These are phyloP conservation scores for Lignosus rhinocerotis DNA, from an alignment of 1,284 basidiomycete genomes.

Conservation along the genomic window DNA sequence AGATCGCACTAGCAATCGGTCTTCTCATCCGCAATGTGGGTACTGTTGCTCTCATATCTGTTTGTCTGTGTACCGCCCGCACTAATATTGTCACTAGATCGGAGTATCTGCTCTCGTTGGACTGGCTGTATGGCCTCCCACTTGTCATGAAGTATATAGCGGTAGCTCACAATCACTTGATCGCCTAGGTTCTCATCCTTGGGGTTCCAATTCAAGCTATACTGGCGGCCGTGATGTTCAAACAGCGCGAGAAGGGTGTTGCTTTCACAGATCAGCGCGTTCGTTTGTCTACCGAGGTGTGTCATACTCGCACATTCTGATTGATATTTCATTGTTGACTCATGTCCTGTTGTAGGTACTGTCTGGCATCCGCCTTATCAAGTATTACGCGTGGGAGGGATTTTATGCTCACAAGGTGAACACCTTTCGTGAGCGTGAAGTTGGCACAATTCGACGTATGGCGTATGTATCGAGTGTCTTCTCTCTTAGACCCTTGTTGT, in stretches of 20 bases:
- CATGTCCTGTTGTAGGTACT: conserved; percentile 42
- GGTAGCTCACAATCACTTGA: neutral
- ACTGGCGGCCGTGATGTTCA: conserved; percentile 66
- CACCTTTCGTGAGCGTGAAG: conserved; percentile 52
- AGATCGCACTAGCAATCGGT: conserved; percentile 60
- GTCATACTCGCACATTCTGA: neutral
- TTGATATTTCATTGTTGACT: neutral
- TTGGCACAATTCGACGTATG: conserved; percentile 48
- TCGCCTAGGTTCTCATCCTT: conserved; percentile 48
- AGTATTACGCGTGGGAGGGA: conserved; percentile 61
- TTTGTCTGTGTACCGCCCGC: too few relatives aligned
- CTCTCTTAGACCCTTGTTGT: neutral
- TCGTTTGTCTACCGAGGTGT: conserved; percentile 61
- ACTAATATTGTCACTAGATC: conserved; percentile 37
- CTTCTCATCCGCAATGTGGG: conserved; percentile 63
- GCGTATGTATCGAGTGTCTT: conserved; percentile 41
- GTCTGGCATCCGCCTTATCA: conserved; percentile 64
- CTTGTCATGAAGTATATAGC: neutral
- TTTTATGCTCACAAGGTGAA: conserved; percentile 62
- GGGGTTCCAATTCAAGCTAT: conserved; percentile 65
- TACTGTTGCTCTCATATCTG: neutral
- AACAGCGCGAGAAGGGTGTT: conserved; percentile 63
- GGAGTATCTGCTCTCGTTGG: conserved; percentile 75
- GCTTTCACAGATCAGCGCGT: conserved; percentile 73
- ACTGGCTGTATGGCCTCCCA: conserved; percentile 50